phyloP scores from a whole-genome alignment of 2,329 filamentous ascomycete species.

The Purpureocillium takamizusanense region DNA sequence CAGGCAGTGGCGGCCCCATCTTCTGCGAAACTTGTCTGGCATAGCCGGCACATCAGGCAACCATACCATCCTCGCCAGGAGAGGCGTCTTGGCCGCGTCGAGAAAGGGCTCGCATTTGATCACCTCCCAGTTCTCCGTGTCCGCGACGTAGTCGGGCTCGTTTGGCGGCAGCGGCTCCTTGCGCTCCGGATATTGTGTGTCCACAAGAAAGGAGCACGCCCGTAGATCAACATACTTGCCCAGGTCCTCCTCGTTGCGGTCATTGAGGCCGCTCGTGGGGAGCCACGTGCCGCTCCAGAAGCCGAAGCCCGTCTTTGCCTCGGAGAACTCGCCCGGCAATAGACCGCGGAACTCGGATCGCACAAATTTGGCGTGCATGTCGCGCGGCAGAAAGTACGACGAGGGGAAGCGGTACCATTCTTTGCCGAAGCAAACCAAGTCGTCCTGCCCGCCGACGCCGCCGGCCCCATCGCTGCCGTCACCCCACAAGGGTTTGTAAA shows the following conservation, averaged over 20 bases:
- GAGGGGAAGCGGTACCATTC: constrained; percentile 98
- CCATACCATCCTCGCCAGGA: constrained; percentile 73
- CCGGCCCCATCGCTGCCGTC: constrained; percentile 28
- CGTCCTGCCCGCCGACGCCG: constrained; percentile 48
- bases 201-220: constrained; percentile 75
- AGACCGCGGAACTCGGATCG: constrained; percentile 84
- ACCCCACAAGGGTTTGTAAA: constrained; percentile 60
- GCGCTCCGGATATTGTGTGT: constrained; percentile 66
- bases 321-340: constrained; percentile 81
- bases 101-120: constrained; percentile 72
- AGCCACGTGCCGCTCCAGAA: constrained; percentile 79
- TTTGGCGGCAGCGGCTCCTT: constrained; percentile 44
- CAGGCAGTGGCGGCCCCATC: constrained; percentile 86
- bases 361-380: constrained; percentile 80
- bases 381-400: constrained; percentile 80
- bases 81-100: constrained; percentile 64
- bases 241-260: constrained; percentile 76
- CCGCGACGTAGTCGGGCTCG: constrained; percentile 73
- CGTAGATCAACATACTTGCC: constrained; percentile 76
- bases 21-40: constrained; percentile 59
- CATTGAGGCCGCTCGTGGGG: constrained; percentile 79
- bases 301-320: constrained; percentile 59
- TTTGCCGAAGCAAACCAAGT: constrained; percentile 81
- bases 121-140: constrained; percentile 67
- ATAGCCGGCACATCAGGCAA: constrained; percentile 63